Conservation (phyloP, 371 early-diverging fungal genomes). For the Mortierella sp. region DNA sequence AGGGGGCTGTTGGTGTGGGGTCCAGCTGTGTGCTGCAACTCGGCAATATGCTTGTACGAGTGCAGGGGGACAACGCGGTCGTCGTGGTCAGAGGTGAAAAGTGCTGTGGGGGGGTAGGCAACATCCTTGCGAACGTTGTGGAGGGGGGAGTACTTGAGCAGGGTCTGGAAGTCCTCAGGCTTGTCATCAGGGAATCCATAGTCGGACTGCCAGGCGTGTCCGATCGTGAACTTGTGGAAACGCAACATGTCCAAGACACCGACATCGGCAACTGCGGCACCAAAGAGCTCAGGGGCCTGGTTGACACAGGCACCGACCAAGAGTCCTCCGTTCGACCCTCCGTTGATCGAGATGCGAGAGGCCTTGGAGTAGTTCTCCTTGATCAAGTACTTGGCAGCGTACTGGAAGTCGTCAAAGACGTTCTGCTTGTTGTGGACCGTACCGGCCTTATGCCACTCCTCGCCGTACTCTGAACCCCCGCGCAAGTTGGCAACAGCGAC, state of each 20-base stretch:
- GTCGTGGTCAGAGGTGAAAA: conserved; percentile 65
- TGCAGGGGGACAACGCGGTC: conserved; percentile 67
- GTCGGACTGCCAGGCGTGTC: conserved; percentile 67
- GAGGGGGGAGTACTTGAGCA: conserved; percentile 71
- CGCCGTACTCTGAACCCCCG: conserved; percentile 69
- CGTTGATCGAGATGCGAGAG: conserved; percentile 72
- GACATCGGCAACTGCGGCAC: conserved; percentile 63
- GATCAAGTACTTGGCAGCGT: conserved; percentile 61
- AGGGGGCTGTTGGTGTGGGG: conserved; percentile 65
- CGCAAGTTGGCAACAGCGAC: conserved; percentile 62
- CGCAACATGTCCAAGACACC: conserved; percentile 70
- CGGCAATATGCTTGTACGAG: conserved; percentile 73
- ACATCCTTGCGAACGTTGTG: conserved; percentile 67
- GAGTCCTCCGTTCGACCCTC: conserved; percentile 82
- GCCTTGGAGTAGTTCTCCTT: conserved; percentile 58
- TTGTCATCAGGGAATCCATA: conserved; percentile 67
- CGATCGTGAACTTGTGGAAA: conserved; percentile 74
- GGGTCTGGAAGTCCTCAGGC: conserved; percentile 59
- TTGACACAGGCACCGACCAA: conserved; percentile 61
- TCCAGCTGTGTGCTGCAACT: conserved; percentile 66
- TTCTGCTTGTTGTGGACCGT: conserved; percentile 60
- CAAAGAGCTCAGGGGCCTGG: conserved; percentile 69
- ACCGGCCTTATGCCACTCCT: conserved; percentile 65
- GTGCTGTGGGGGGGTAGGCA: conserved; percentile 63
- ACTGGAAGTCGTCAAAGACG: conserved; percentile 66